These are phyloP conservation scores for Mangifera indica DNA, from an alignment of 345 rosid species.

Conservation along the genomic window DNA sequence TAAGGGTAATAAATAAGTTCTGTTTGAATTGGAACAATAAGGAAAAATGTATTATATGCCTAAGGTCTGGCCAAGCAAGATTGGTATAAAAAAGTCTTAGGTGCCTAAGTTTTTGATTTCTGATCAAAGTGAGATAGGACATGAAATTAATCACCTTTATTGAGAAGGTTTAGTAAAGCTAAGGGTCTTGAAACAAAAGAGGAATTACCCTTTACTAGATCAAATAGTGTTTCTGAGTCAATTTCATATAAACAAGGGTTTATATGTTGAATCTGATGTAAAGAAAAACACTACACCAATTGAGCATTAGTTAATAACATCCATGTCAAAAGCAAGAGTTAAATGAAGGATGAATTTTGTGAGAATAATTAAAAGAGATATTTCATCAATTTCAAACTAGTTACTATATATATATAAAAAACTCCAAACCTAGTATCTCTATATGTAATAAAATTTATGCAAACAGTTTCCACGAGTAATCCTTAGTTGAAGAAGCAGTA, in stretches of 20 bases:
- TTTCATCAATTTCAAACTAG: too few relatives aligned
- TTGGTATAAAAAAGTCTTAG: neutral
- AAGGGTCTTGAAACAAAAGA: too few relatives aligned
- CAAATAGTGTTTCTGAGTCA: neutral
- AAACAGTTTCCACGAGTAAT: neutral
- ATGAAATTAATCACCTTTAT: neutral
- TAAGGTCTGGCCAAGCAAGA: too few relatives aligned
- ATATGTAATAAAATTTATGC: too few relatives aligned
- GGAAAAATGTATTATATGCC: neutral
- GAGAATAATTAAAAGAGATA: neutral
- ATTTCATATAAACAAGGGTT: neutral
- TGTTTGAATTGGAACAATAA: slow-evolving; percentile 2
- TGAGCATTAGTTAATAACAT: too few relatives aligned
- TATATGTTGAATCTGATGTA: neutral
- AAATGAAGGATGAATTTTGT: too few relatives aligned
- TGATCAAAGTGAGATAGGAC: too few relatives aligned
- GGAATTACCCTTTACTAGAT: neutral
- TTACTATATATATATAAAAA: neutral
- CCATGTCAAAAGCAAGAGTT: too few relatives aligned
- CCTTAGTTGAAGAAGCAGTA: neutral
- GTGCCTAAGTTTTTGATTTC: too few relatives aligned
- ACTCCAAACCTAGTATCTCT: neutral
- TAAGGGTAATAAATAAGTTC: neutral
- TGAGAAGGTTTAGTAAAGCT: too few relatives aligned
- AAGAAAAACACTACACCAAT: neutral